Evolutionary conservation across 371 early-diverging fungal species (phyloP).

Genomic region (Lichtheimia ramosa): DNA sequence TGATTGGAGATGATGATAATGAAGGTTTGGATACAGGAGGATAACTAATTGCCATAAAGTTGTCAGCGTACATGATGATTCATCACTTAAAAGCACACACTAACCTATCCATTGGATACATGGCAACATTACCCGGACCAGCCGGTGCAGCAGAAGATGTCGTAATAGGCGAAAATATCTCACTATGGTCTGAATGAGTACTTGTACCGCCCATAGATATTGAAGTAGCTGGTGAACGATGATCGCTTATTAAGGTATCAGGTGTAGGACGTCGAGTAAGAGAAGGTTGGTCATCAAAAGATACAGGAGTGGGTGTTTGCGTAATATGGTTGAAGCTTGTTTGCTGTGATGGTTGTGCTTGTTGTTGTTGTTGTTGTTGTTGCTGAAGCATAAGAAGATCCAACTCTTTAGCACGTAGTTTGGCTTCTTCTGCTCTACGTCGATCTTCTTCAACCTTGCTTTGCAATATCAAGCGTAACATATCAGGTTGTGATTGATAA

Average conservation of each 20-base stretch:
- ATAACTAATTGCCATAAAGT: background rate
- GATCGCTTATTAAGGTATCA: background rate
- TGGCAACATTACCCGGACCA: background rate
- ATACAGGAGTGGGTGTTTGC: no score
- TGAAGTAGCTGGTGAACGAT: background rate
- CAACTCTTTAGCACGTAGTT: slow-evolving; percentile 42
- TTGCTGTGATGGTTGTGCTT: slow-evolving; percentile 2
- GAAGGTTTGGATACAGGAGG: background rate
- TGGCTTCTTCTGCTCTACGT: slow-evolving; percentile 43
- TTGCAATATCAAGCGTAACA: slow-evolving; percentile 47
- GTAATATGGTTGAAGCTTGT: no score
- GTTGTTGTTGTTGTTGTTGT: slow-evolving; percentile 18
- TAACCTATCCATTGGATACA: slow-evolving; percentile 1
- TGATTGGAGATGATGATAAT: background rate
- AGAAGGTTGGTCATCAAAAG: no score
- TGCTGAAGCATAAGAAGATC: slow-evolving; percentile 34
- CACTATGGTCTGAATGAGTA: background rate
- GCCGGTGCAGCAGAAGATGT: background rate
- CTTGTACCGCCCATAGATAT: background rate
- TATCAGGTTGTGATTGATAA: slow-evolving; percentile 50
- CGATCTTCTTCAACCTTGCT: slow-evolving; percentile 59
- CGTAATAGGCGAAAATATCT: background rate
- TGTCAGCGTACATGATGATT: background rate
- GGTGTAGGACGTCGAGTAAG: background rate
- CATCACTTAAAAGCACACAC: background rate